Evolutionary conservation across 805 yeast genomes (phyloP), one percentile per base, ranked within the genome.

Genomic region (Hagleromyces aurorensis): DNA sequence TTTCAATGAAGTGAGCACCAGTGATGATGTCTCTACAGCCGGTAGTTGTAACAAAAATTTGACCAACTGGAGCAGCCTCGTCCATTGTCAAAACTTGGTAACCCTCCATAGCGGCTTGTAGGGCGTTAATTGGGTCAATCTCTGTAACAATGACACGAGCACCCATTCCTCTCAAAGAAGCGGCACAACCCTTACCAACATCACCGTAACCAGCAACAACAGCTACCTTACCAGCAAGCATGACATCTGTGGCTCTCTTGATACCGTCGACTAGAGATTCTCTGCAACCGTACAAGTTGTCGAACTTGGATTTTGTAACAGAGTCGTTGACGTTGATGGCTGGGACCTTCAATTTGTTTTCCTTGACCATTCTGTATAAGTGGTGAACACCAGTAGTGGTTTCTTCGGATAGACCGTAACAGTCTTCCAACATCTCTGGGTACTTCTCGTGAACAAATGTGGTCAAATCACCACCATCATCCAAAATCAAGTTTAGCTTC

Each of bases 331-430:
- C 98, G 68, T 89, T 89, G 71, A 89, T 89, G 64, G 98, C 97
- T 62, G 98, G 98, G 33, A 89, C 96, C 78, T 87, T 89, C 67
- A 89, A 77, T 46, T 68, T 64, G 48, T 77, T 79, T 40, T 89
- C 94, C 67, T 70, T 82, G 58, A 91, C 64, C 94, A 86, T 81
- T 75, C 79, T 82, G 87, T 89, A 91, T 57, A 89, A 75, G 71
- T 91, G 95, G 76, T 91, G 97, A 55, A 89, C 97, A 82, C 98
- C 98, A 48, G 98, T 89, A 63, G 98, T 89, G 69, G 98, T 89
- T 76, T 89, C 98, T 76, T 89, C 98, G 48, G 94, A 82, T 46
- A 89, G 66, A 70, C 98, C 98, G 72, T 48, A 86, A 74, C 97
- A 91, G 65, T 64, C 94, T 48, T 80, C 75, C 66, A 89, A 75